Evolutionary conservation across 2,329 filamentous ascomycete species (phyloP), one percentile per base, ranked within the genome.

Genomic region (Pseudocercospora fuligena): DNA sequence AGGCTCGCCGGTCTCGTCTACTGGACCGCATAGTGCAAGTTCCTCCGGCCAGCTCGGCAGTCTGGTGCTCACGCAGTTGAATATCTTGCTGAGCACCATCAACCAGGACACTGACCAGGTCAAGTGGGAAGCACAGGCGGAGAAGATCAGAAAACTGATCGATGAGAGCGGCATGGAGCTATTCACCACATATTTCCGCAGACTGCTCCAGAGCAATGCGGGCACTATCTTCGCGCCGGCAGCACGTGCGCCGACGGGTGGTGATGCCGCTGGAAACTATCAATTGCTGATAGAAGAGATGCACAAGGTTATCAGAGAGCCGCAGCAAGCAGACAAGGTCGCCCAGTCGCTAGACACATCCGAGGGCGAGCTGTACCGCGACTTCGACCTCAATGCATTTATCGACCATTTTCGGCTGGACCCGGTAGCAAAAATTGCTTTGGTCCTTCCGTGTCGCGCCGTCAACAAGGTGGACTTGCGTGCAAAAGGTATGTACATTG

Each of bases 101-200:
- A 97, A 95, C 80, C 93, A 97, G 83, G 94, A 97, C 80, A 93
- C 93, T 82, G 93, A 92, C 78, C 89, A 90, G 77, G 88, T 88
- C 76, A 97, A 96, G 92, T 97, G 92, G 91, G 93, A 97, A 80
- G 86, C 90, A 72, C 94, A 97, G 82, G 90, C 89, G 77, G 92
- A 96, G 76, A 94, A 97, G 83, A 90, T 99, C 76, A 89, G 90
- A 80, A 97, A 96, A 92, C 89, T 98, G 79, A 91, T 98, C 83
- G 90, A 97, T 88, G 94, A 94, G 76, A 90, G 97, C 93, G 94
- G 94, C 78, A 99, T 99, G 94, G 96, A 99, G 86, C 93, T 97
- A 78, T 97, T 94, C 80, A 90, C 92, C 68, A 96, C 94, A 84
- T 97, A 95, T 81, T 97, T 99, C 82, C 90, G 93, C 80, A 92